These are phyloP conservation scores for Geranomyces variabilis DNA, from an alignment of 192 early-diverging fungal species.

Conservation along the genomic window DNA sequence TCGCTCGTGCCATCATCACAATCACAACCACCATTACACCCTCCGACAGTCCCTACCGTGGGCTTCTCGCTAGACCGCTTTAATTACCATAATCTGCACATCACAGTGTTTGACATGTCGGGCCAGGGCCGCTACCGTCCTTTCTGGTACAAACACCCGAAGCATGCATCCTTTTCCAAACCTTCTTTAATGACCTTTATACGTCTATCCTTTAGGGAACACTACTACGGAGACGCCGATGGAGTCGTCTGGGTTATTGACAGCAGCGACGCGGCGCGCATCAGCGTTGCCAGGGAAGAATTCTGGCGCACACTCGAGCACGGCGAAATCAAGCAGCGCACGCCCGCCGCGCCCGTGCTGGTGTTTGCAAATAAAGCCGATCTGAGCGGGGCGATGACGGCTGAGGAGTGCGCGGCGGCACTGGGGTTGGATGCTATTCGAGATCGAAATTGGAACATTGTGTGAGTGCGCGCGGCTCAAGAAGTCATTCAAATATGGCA, in stretches of 20 bases:
- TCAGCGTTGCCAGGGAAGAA: conserved; percentile 46
- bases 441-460: conserved; percentile 50
- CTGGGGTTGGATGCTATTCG: conserved; percentile 44
- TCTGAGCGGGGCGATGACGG: conserved; percentile 36
- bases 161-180: too few relatives aligned
- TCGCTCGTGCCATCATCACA: too few relatives aligned
- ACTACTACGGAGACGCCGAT: conserved; percentile 48
- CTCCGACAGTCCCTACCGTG: conserved; percentile 40
- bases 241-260: conserved; percentile 51
- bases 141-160: conserved; percentile 34
- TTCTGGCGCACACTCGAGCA: conserved; percentile 36
- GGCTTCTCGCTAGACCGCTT: conserved; percentile 44
- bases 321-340: conserved; percentile 22
- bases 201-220: not conserved
- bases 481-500: too few relatives aligned
- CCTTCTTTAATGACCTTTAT: not conserved
- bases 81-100: conserved; percentile 23
- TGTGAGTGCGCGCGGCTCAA: conserved; percentile 13
- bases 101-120: conserved; percentile 51
- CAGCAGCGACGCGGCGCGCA: conserved; percentile 36
- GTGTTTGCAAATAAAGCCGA: conserved; percentile 52
- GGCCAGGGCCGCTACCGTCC: conserved; percentile 53
- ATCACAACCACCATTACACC: not conserved
- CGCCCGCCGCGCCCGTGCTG: conserved; percentile 29
- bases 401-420: conserved; percentile 39